Evolutionary conservation across 768 basidiomycete genomes (phyloP), one percentile per base, ranked within the genome.

Genomic region (Boletus rubropictus): DNA sequence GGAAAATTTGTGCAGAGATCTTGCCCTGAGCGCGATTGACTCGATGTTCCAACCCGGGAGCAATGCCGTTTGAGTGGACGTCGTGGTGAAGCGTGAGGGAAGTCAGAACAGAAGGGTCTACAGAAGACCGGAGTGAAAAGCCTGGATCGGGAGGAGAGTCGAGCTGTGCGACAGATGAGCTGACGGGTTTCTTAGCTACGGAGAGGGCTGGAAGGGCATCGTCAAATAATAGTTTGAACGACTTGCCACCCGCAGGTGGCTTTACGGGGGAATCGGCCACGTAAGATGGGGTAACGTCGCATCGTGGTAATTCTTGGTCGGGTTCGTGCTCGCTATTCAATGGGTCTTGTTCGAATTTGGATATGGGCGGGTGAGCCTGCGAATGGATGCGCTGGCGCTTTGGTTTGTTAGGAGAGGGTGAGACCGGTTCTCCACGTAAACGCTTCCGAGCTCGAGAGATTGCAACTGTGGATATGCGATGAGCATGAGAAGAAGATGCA

Each of bases 401-500:
- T 59, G 79, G 79, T 62, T 88, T 89, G 59, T 75, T 79, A 4
- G 88, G 88, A 15, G 88, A 87, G 4, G 88, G 88, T 0, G 88
- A 89, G 2, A 90, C 86, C 1, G 82, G 82, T 58, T 90, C 88
- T 22, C 88, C 88, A 27, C 88, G 79, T 15, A 90, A 73, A 46
- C 88, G 82, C 62, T 90, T 90, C 31, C 87, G 79, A 18, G 88
- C 88, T 28, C 85, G 77, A 21, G 75, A 76, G 25, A 89, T 64
- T 11, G 84, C 78, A 40, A 61, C 69, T 39, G 57, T 63, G 17
- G 69, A 59, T 5, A 54, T 59, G 7, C 51, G 47, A n/a, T 52
- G 52, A 12, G 42, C 54, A 22, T 53, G 53, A 18, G 62, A 59
- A 24, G 49, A 37, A n/a, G 55, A 41, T 20, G 58, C 49, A 22